Base-by-base conservation (phyloP, 2,329 filamentous ascomycete species). In the Nothophaeocryptopus gaeumannii region DNA sequence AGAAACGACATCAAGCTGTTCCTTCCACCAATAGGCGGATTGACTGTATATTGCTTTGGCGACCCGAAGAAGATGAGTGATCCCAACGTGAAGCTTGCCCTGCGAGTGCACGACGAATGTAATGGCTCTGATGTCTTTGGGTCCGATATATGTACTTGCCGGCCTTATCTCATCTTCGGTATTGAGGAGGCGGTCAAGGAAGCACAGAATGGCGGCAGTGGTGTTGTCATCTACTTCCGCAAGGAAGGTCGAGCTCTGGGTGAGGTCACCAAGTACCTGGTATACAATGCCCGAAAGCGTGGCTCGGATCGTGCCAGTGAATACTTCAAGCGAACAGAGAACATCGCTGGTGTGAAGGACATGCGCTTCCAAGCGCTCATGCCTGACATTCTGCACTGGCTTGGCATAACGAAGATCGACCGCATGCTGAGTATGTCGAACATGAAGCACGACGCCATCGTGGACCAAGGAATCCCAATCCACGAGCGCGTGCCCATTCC, bases 341-440 rank as follows among this genome's bases (percentile, higher is more conserved):
- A 96, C 68, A 95, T 99, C 67, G 93, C 93, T 8, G 93, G 93
- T 54, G 92, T 97, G 59, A 95, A 96, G 70, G 78, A 86, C 67
- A 97, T 97, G 53, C 85, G 93, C 34, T 97, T 97, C 78, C 93
- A 97, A 75, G 92, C 92, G 26, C 78, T 99, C 47, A 97, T 97
- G 93, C 92, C 93, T 31, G 65, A 65, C 63, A 95, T 97, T 59
- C 79, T 97, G 46, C 93, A 97, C 72, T 97, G 93, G 93, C 81
- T 99, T 29, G 93, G 93, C 55, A 96, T 99, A 67, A 93, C 88
- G 68, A 97, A 97, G 78, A 97, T 99, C 66, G 93, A 99, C 70
- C 81, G 91, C 53, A 99, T 97, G 93, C 76, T 96, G 62, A 95
- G 89, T 74, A 97, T 97, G 93, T 95, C 89, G 72, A 95, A 97